Evolutionary conservation across 108 stramenopile genomes (phyloP), one percentile per base, ranked within the genome.

Genomic region (Ochromonas danica): DNA sequence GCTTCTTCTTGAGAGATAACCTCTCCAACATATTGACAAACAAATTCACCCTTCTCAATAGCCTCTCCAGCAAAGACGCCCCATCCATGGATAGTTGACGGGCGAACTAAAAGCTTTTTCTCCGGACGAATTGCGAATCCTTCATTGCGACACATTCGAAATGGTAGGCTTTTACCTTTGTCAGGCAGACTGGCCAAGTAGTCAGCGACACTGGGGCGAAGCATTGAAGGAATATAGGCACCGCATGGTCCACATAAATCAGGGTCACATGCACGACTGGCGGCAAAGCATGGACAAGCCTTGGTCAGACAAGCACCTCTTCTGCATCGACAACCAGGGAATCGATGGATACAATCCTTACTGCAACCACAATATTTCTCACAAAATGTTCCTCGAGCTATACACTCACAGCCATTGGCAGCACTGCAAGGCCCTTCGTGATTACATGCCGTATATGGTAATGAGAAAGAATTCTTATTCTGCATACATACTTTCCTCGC

Each of bases 21-120:
- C 80, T 95, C 95, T 0, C 95, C 95, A 1, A 89, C 75, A 82
- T 95, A 95, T 78, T 93, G 93, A 65, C 86, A 80, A 3, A 95
- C 78, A 77, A 89, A 93, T 35, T 93, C 91, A 0, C 92, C 93
- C 79, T 90, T 92, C 78, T 86, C 83, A 38, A 93, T 61, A 0
- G 72, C 62, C 63, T 89, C 27, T 79, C 88, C 88, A 0, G 89
- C 90, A 71, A 88, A 95, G 14, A 91, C 70, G 45, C 95, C 95
- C 88, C 88, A 93, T 27, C 93, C 95, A 31, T 87, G 71, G 39
- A 94, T 79, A 1, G 30, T 65, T 14, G 92, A 93, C 67, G 79
- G 81, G 35, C 86, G 92, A 43, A 92, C 35, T 1, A 91, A 79
- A 1, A n/a, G n/a, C n/a, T n/a, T n/a, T n/a, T n/a, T n/a, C n/a